phyloP scores from a whole-genome alignment of 106 monocot genomes.

The Gastrodia elata region DNA sequence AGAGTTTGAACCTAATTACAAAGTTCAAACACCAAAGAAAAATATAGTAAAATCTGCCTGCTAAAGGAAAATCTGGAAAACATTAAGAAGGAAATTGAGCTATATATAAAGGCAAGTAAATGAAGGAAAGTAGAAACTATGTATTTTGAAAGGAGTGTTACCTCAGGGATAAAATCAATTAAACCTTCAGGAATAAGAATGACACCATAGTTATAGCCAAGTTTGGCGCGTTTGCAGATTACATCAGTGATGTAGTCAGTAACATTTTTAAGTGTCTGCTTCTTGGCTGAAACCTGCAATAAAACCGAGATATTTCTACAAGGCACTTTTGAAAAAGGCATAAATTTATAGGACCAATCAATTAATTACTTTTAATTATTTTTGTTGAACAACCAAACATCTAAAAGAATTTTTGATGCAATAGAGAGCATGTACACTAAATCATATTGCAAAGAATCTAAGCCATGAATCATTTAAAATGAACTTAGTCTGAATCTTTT shows the following conservation, averaged over 20 bases:
- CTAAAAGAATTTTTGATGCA: not conserved
- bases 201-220: constrained; percentile 94
- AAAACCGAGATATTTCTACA: not conserved
- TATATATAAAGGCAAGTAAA: not conserved
- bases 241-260: constrained; percentile 91
- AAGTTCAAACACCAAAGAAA: not conserved
- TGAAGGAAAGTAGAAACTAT: not conserved
- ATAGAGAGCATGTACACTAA: not conserved
- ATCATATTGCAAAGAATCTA: not conserved
- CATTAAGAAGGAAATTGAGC: not conserved
- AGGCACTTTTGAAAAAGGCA: not conserved
- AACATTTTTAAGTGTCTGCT: constrained; percentile 85
- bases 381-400: not conserved
- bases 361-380: not conserved
- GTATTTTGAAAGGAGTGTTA: constrained; percentile 11
- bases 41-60: not conserved
- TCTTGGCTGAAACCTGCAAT: constrained; percentile 75
- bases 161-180: constrained; percentile 99
- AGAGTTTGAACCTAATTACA: constrained; percentile 80
- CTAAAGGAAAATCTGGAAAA: not conserved
- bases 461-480: not conserved
- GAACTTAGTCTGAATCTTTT: not conserved
- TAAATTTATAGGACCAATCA: constrained; percentile 1
- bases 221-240: constrained; percentile 81
- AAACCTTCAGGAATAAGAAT: constrained; percentile 98